These are phyloP conservation scores for Truncatella angustata DNA, from an alignment of 2,329 filamentous ascomycete genomes.

Conservation along the genomic window DNA sequence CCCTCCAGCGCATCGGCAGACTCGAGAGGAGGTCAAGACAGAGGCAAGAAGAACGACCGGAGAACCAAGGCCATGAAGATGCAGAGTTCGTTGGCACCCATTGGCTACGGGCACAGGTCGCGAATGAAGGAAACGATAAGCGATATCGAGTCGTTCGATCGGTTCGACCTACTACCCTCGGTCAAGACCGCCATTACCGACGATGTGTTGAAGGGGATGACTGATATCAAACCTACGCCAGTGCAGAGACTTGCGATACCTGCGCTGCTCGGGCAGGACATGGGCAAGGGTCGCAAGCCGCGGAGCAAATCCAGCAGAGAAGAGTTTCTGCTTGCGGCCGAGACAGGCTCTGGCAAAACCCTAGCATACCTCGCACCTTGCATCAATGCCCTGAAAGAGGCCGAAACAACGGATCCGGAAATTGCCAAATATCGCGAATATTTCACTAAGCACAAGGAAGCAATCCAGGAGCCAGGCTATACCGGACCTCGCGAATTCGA, in stretches of 20 bases:
- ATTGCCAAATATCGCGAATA: slow-evolving; percentile 57
- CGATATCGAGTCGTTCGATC: slow-evolving; percentile 74
- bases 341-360: slow-evolving; percentile 97
- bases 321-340: slow-evolving; percentile 82
- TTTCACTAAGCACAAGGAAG: slow-evolving; percentile 53
- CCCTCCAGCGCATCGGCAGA: slow-evolving; percentile 26
- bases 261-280: slow-evolving; percentile 62
- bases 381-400: slow-evolving; percentile 80
- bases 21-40: slow-evolving; percentile 24
- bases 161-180: slow-evolving; percentile 71
- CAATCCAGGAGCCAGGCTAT: slow-evolving; percentile 50
- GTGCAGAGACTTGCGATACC: slow-evolving; percentile 90
- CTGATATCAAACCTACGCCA: slow-evolving; percentile 78
- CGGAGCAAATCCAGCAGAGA: slow-evolving; percentile 33
- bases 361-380: slow-evolving; percentile 85
- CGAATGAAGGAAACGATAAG: slow-evolving; percentile 40
- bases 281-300: slow-evolving; percentile 32
- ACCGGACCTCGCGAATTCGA: slow-evolving; percentile 66
- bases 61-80: slow-evolving; percentile 87
- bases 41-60: slow-evolving; percentile 45
- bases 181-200: slow-evolving; percentile 69
- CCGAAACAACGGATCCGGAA: slow-evolving; percentile 60
- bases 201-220: slow-evolving; percentile 73
- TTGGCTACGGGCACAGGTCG: slow-evolving; percentile 69
- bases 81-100: slow-evolving; percentile 74